phyloP scores from a whole-genome alignment of 306 rosid genomes.

The Biancaea sappan region DNA sequence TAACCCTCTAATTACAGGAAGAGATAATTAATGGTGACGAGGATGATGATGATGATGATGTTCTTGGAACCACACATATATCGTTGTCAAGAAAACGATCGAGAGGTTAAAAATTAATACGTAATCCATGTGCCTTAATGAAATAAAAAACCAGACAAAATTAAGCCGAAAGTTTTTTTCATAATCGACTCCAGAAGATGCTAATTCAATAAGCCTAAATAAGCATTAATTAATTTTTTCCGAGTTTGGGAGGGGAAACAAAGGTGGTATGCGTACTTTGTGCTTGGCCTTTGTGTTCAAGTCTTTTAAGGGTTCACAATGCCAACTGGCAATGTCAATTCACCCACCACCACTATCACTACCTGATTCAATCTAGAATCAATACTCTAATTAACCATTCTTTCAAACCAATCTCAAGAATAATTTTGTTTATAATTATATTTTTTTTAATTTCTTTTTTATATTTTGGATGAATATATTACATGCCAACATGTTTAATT shows the following conservation, averaged over 20 bases:
- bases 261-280: background rate
- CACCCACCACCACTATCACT: background rate
- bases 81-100: background rate
- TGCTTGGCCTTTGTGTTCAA: background rate
- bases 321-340: background rate
- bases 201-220: constrained; percentile 23
- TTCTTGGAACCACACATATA: background rate
- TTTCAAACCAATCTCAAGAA: background rate
- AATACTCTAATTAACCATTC: background rate
- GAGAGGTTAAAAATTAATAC: background rate
- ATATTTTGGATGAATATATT: too few relatives aligned
- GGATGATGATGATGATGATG: background rate
- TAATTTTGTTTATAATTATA: too few relatives aligned
- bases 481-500: too few relatives aligned
- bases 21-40: too few relatives aligned
- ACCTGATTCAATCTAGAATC: background rate
- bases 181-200: background rate
- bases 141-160: constrained; percentile 4
- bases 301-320: background rate
- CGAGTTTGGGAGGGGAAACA: background rate
- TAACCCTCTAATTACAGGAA: too few relatives aligned
- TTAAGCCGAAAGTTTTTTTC: constrained; percentile 5
- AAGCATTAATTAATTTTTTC: constrained; percentile 5
- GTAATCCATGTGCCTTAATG: constrained; percentile 24
- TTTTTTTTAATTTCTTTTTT: too few relatives aligned